A percentile compares a stretch with the other conserved stretches of the same genome.
phyloP scores from a whole-genome alignment of 2,329 filamentous ascomycete genomes.

The Fusarium pseudograminearum region DNA sequence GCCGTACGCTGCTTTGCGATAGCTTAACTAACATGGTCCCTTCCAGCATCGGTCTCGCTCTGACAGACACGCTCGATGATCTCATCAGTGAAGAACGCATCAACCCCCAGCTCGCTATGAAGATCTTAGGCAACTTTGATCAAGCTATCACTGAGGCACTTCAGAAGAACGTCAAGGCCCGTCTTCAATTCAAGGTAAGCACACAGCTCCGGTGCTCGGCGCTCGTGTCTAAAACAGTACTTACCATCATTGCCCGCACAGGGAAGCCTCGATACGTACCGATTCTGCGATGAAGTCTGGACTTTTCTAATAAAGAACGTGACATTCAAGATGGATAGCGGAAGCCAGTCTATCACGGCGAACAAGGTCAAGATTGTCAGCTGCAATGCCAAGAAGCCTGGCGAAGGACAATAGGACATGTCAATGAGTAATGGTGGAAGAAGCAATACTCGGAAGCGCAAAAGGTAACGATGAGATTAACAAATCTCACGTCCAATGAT shows the following conservation, averaged over 20 bases:
- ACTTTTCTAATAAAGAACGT: slow-evolving; percentile 99
- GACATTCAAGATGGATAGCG: slow-evolving; percentile 95
- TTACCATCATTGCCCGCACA: slow-evolving; percentile 53
- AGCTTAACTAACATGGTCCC: slow-evolving; percentile 43
- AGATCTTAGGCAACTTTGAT: slow-evolving; percentile 96
- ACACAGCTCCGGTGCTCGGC: slow-evolving; percentile 1
- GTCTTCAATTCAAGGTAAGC: slow-evolving; percentile 91
- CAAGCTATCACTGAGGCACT: slow-evolving; percentile 91
- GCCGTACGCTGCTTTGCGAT: slow-evolving; percentile 50
- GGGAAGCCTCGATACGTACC: slow-evolving; percentile 97
- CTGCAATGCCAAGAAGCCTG: slow-evolving; percentile 86
- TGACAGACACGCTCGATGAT: slow-evolving; percentile 97
- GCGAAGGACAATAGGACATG: slow-evolving; percentile 51
- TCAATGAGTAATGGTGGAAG: neutral
- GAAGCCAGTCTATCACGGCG: slow-evolving; percentile 76
- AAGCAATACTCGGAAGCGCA: neutral
- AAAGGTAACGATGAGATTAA: neutral
- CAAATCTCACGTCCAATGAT: neutral
- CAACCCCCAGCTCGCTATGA: slow-evolving; percentile 98
- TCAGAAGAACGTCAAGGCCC: slow-evolving; percentile 90
- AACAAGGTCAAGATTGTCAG: slow-evolving; percentile 99
- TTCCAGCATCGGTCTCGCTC: slow-evolving; percentile 85
- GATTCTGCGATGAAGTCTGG: slow-evolving; percentile 99
- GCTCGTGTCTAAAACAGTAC: neutral
- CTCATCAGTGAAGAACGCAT: slow-evolving; percentile 95